phyloP scores from a whole-genome alignment of 805 yeast species.

The Cyberlindnera meyerae region DNA sequence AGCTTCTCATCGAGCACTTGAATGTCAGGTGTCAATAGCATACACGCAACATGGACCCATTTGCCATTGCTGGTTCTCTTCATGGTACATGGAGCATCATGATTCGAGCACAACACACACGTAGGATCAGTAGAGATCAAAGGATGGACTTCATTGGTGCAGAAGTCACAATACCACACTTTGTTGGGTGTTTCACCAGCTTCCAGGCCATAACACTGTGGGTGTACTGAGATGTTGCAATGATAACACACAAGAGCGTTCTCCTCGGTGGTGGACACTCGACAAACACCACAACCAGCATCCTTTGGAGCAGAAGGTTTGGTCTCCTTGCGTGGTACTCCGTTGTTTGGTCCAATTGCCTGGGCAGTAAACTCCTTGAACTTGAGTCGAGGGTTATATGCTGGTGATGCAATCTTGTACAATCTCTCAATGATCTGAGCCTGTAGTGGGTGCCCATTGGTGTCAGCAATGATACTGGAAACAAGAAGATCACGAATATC shows the following conservation, averaged over 20 bases:
- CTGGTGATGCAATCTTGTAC: constrained; percentile 13
- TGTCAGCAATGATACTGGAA: constrained; percentile 7
- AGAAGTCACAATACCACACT: constrained; percentile 71
- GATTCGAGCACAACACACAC: constrained; percentile 53
- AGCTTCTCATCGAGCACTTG: constrained; percentile 36
- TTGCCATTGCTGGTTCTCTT: constrained; percentile 61
- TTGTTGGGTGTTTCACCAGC: constrained; percentile 15
- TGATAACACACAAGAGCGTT: constrained; percentile 50
- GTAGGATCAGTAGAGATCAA: constrained; percentile 48
- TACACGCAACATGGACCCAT: constrained; percentile 80
- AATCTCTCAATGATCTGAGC: constrained; percentile 15
- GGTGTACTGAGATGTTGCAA: constrained; percentile 71
- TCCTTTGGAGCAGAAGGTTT: background rate
- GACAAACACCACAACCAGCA: constrained; percentile 52
- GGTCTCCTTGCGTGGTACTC: background rate
- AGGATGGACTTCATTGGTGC: constrained; percentile 67
- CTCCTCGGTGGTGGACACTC: constrained; percentile 31
- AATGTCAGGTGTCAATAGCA: constrained; percentile 46
- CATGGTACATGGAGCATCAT: constrained; percentile 36
- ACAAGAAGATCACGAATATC: constrained; percentile 3
- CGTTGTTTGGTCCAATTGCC: background rate
- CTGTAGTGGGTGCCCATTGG: constrained; percentile 3
- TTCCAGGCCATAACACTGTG: constrained; percentile 58
- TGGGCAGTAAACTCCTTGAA: constrained; percentile 21
- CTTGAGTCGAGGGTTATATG: constrained; percentile 15